These are phyloP conservation scores for Corylus americana DNA, from an alignment of 306 rosid genomes.

Conservation along the genomic window DNA sequence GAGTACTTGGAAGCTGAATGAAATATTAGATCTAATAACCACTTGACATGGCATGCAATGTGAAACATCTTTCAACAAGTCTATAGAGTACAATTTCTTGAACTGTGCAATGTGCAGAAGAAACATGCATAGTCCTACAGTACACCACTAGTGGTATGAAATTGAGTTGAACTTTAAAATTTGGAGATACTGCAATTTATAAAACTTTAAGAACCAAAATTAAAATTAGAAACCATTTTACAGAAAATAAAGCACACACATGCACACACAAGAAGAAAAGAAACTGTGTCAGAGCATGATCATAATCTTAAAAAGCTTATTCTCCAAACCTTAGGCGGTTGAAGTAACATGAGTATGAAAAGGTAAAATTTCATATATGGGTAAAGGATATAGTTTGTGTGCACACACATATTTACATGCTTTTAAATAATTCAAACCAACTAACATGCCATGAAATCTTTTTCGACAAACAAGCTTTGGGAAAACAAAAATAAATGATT, in stretches of 20 bases:
- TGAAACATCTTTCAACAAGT: not conserved
- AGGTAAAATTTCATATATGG: not conserved
- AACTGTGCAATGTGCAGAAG: not conserved
- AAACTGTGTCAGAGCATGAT: not conserved
- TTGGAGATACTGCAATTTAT: not conserved
- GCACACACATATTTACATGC: not conserved
- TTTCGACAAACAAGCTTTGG: not conserved
- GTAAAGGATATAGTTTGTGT: not conserved
- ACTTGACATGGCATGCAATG: conserved; percentile 9
- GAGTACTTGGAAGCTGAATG: not conserved
- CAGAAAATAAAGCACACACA: not conserved
- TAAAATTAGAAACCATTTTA: not conserved
- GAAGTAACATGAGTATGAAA: not conserved
- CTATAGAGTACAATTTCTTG: not conserved
- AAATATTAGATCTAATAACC: conserved; percentile 23
- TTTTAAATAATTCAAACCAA: not conserved
- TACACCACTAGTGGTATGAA: not conserved
- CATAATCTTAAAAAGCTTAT: not conserved
- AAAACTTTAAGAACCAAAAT: not conserved
- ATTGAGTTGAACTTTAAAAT: not conserved
- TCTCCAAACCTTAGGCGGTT: not conserved
- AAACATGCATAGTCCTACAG: not conserved
- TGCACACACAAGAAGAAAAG: not conserved
- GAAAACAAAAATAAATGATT: not conserved
- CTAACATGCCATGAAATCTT: not conserved